Base-by-base conservation (phyloP, 805 yeast genomes). In the Lachancea sp. region DNA sequence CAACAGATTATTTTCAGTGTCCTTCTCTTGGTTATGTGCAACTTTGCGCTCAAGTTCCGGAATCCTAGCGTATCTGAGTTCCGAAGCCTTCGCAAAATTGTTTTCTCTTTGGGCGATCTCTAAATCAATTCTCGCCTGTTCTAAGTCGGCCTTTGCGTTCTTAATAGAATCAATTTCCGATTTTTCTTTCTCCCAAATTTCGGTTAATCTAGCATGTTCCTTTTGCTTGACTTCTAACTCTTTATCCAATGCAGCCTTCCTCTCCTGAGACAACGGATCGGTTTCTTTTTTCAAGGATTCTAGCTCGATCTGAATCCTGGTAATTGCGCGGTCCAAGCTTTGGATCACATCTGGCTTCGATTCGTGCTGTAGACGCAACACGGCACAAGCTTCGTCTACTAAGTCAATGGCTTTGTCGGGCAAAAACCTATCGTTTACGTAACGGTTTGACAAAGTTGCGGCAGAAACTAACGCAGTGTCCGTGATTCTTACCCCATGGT, bases 401-500 rank as follows among this genome's bases (percentile, higher is more conserved):
- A 90, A 72, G 63, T 90, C 98, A 49, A 90, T 90, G 16, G 97
- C 97, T 67, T 90, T 90, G 58, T 90, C 98, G 1, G 98, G 98
- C 28, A 90, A 67, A 54, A 79, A 88, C 41, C 97, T 67, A 60
- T 90, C 97, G 2, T 94, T 83, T 41, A 90, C 85, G 60, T 90
- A 90, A 48, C 98, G 73, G 56, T 87, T 85, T 35, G 94, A 79
- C 56, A 89, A 77, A 5, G 85, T 80, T 0, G 96, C 96, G 9
- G 97, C 96, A 0, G 96, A 83, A 2, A 90, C 97, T 41, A 90
- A 69, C 0, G 98, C 96, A 36, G 88, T 75, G 58, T 90, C 98
- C 3, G 90, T 75, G 44, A 90, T 86, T 48, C 96, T 76, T 6
- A 90, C 98, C 65, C 98, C 98, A 56, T 90, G 98, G 55, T 90